These are phyloP conservation scores for Jacaranda mimosifolia DNA, from an alignment of 257 asterid genomes.

Conservation along the genomic window DNA sequence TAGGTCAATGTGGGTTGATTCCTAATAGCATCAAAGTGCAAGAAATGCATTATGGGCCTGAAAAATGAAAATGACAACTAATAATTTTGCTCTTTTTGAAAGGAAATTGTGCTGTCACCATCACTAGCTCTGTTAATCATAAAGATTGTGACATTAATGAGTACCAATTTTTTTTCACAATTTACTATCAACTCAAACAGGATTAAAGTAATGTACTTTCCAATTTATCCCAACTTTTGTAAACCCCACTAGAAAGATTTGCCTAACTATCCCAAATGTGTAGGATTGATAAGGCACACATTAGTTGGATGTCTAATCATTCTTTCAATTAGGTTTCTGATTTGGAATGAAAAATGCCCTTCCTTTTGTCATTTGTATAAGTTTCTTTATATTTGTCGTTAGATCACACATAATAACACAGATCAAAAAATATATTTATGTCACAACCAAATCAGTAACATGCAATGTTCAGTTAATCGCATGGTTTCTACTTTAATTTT, in stretches of 20 bases:
- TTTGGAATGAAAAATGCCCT: constrained; percentile 23
- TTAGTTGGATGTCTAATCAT: constrained; percentile 50
- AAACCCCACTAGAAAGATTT: constrained; percentile 47
- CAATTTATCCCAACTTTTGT: constrained; percentile 19
- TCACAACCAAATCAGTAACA: too few relatives aligned
- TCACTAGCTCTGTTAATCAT: constrained; percentile 42
- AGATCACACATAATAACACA: too few relatives aligned
- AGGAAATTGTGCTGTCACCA: constrained; percentile 40
- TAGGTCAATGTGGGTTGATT: constrained; percentile 37
- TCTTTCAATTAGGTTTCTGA: constrained; percentile 23
- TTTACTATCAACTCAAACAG: constrained; percentile 33
- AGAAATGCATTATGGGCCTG: constrained; percentile 30
- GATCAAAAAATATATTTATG: too few relatives aligned
- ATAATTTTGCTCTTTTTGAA: constrained; percentile 36
- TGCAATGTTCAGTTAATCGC: too few relatives aligned
- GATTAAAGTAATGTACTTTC: constrained; percentile 30
- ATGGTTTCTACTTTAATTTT: too few relatives aligned
- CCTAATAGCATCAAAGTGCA: constrained; percentile 35
- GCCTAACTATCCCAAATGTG: constrained; percentile 47
- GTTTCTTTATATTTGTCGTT: too few relatives aligned
- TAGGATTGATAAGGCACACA: constrained; percentile 26
- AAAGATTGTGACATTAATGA: constrained; percentile 39
- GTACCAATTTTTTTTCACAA: constrained; percentile 30
- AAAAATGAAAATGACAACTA: constrained; percentile 40
- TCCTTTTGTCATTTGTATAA: neutral